Evolutionary conservation across 805 yeast genomes (phyloP).

Genomic region (Candida oleophila): DNA sequence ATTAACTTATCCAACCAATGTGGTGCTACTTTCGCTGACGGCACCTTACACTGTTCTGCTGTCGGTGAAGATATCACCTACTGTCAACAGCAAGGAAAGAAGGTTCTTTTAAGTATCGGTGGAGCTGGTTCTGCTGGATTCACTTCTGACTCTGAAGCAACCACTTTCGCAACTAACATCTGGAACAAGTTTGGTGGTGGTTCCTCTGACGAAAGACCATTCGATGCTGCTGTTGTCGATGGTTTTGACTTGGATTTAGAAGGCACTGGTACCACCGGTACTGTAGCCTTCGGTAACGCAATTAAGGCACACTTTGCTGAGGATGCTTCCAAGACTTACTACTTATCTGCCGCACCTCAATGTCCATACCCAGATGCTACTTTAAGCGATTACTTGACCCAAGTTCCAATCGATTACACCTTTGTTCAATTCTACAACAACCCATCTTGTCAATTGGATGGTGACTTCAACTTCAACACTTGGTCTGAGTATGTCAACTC

Average conservation of each 20-base stretch:
- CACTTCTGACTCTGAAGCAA: conserved; percentile 50
- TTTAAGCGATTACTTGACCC: conserved; percentile 26
- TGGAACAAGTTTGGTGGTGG: conserved; percentile 38
- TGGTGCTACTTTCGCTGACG: conserved; percentile 10
- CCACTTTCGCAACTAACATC: conserved; percentile 43
- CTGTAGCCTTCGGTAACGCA: conserved; percentile 29
- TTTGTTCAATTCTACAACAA: conserved; percentile 91
- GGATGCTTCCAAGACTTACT: conserved; percentile 53
- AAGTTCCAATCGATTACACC: conserved; percentile 72
- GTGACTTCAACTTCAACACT: conserved; percentile 59
- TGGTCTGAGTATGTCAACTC: conserved; percentile 66
- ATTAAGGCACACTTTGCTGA: conserved; percentile 15
- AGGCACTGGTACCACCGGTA: conserved; percentile 17
- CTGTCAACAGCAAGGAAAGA: conserved; percentile 75
- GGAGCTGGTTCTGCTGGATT: conserved; percentile 48
- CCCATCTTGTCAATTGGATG: conserved; percentile 52
- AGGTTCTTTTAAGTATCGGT: conserved; percentile 70
- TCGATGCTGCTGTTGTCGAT: conserved; percentile 29
- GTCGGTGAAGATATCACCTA: conserved; percentile 60
- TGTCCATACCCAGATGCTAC: conserved; percentile 79
- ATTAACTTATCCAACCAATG: conserved; percentile 22
- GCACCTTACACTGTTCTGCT: conserved; percentile 16
- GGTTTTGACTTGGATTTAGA: conserved; percentile 38
- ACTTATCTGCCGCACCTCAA: conserved; percentile 89
- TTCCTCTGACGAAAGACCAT: conserved; percentile 20